Conservation (phyloP, 2,329 filamentous ascomycete species). For the Hypoxylon sp. region DNA sequence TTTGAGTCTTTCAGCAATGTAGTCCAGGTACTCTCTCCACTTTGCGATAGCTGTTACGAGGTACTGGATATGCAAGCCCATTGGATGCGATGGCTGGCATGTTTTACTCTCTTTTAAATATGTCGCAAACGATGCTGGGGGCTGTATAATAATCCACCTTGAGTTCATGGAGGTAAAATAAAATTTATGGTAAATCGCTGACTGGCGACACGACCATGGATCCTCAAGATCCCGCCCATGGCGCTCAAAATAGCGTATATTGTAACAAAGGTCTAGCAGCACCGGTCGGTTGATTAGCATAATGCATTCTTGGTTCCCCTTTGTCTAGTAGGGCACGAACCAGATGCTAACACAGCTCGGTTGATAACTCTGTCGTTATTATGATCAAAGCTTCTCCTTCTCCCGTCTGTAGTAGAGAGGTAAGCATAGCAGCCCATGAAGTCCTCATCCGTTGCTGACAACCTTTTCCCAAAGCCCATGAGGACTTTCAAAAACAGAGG, state of each 20-base stretch:
- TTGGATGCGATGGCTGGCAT: slow-evolving; percentile 3
- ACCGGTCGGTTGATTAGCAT: neutral
- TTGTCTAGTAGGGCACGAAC: neutral
- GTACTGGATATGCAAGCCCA: slow-evolving; percentile 21
- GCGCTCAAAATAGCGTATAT: slow-evolving; percentile 26
- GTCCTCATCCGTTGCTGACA: slow-evolving; percentile 17
- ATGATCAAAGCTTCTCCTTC: no score
- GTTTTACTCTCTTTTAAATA: neutral
- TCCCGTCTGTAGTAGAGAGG: no score
- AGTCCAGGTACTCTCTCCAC: slow-evolving; percentile 31
- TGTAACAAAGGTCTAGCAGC: slow-evolving; percentile 18
- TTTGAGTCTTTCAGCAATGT: slow-evolving; percentile 4
- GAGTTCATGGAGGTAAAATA: neutral
- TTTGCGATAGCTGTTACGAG: slow-evolving; percentile 7
- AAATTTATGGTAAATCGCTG: slow-evolving; percentile 17
- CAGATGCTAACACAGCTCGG: neutral
- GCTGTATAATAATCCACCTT: slow-evolving; percentile 24
- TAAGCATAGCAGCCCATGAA: slow-evolving; percentile 20
- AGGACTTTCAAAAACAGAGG: slow-evolving; percentile 19
- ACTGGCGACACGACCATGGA: slow-evolving; percentile 31
- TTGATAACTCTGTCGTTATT: no score
- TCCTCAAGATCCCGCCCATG: slow-evolving; percentile 24
- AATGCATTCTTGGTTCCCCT: no score
- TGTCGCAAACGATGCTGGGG: slow-evolving; percentile 16
- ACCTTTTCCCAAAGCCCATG: slow-evolving; percentile 11